phyloP scores from a whole-genome alignment of 208 protist species.

The Herpetomonas samuelpessoai region DNA sequence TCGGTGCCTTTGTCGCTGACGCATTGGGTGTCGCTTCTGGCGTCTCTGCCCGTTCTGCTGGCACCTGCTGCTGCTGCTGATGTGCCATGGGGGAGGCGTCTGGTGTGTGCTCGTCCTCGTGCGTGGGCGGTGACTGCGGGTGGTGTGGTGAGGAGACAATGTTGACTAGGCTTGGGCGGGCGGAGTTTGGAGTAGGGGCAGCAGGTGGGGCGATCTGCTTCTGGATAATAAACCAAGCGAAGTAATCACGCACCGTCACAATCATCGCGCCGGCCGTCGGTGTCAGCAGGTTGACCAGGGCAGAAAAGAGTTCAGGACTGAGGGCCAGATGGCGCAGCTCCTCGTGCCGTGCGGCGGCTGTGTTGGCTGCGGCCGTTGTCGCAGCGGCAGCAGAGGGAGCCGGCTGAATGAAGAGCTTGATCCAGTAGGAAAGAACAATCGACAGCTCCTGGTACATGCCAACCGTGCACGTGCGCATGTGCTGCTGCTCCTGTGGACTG shows the following conservation, averaged over 20 bases:
- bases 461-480: conserved; percentile 70
- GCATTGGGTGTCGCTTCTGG: too few relatives aligned
- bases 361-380: conserved; percentile 5
- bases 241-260: conserved; percentile 67
- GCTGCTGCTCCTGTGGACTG: conserved; percentile 80
- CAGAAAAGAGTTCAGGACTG: conserved; percentile 54
- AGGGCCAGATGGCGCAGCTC: conserved; percentile 41
- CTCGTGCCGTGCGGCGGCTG: conserved; percentile 15
- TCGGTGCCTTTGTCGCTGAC: too few relatives aligned
- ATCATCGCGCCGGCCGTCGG: conserved; percentile 58
- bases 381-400: conserved; percentile 10
- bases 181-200: too few relatives aligned
- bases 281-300: conserved; percentile 62
- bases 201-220: conserved; percentile 14
- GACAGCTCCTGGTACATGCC: conserved; percentile 88
- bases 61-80: too few relatives aligned
- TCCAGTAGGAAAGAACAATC: conserved; percentile 56
- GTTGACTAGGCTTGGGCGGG: too few relatives aligned
- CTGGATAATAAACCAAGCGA: conserved; percentile 69
- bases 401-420: conserved; percentile 37
- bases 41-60: too few relatives aligned
- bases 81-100: too few relatives aligned
- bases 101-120: too few relatives aligned
- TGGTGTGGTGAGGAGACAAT: too few relatives aligned
- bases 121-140: too few relatives aligned